Evolutionary conservation across 257 asterid species (phyloP).

Genomic region (Solanum sitiens): DNA sequence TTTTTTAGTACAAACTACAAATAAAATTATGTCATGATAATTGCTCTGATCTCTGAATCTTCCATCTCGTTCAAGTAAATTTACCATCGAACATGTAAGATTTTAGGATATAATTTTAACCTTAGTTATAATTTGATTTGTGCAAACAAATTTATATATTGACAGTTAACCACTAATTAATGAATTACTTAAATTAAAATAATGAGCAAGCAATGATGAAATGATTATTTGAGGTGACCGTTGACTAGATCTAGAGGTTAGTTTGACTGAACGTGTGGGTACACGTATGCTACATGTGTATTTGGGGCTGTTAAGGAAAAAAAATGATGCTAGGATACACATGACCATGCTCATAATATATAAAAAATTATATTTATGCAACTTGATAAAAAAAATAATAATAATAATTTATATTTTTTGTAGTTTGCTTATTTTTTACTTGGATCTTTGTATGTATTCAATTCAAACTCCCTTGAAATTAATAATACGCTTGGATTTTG

Average conservation of each 20-base stretch:
- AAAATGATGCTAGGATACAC: neutral
- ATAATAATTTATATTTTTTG: too few relatives aligned
- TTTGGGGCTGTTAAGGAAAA: neutral
- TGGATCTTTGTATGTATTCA: neutral
- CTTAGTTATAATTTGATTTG: neutral
- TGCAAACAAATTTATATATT: too few relatives aligned
- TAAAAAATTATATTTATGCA: neutral
- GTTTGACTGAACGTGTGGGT: constrained; percentile 26
- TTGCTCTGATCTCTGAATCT: too few relatives aligned
- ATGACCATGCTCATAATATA: neutral
- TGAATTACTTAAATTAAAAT: neutral
- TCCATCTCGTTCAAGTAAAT: neutral
- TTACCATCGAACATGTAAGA: neutral
- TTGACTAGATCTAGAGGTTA: constrained; percentile 23
- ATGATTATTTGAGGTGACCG: constrained; percentile 3
- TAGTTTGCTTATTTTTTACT: neutral
- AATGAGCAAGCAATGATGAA: constrained; percentile 16
- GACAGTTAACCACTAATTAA: neutral
- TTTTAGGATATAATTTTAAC: neutral
- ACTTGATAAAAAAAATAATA: neutral
- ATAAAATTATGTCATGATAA: neutral
- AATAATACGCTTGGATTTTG: neutral
- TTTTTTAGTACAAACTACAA: neutral
- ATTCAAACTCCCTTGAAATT: neutral
- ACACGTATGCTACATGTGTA: neutral